These are phyloP conservation scores for Hygrocybe punicea DNA, from an alignment of 768 basidiomycete species.

Conservation along the genomic window DNA sequence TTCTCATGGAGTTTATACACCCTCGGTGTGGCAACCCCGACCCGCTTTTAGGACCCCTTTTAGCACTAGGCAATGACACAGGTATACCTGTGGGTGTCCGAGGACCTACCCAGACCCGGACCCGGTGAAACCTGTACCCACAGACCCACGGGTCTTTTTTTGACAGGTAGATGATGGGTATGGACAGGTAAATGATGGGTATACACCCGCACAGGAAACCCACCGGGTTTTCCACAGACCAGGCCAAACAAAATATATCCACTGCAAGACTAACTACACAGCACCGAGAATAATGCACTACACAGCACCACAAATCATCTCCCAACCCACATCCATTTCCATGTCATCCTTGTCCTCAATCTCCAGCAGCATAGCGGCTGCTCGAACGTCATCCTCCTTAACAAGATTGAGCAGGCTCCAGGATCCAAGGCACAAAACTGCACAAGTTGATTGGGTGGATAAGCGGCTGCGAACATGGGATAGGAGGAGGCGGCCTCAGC, in stretches of 20 bases:
- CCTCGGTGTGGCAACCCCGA: no score
- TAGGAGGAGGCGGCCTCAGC: constrained; percentile 21
- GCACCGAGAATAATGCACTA: no score
- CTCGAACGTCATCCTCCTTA: constrained; percentile 20
- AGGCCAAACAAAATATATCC: no score
- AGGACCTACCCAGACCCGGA: not conserved
- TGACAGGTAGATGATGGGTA: not conserved
- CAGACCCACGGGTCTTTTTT: not conserved
- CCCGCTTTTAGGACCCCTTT: no score
- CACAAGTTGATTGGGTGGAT: constrained; percentile 14
- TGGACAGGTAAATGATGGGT: not conserved
- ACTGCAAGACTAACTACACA: no score
- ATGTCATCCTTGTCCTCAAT: constrained; percentile 16
- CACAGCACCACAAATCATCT: no score
- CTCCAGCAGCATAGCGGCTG: constrained; percentile 10
- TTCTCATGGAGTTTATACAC: no score
- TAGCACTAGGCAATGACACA: no score
- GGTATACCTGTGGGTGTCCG: no score
- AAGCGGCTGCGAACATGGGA: constrained; percentile 20
- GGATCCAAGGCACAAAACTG: constrained; percentile 31
- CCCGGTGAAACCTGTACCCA: not conserved
- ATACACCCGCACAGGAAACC: not conserved
- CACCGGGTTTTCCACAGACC: not conserved
- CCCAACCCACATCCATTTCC: not conserved
- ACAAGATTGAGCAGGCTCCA: constrained; percentile 33